These are phyloP conservation scores for Aurifilum marmelostoma DNA, from an alignment of 2,329 filamentous ascomycete genomes.

Conservation along the genomic window DNA sequence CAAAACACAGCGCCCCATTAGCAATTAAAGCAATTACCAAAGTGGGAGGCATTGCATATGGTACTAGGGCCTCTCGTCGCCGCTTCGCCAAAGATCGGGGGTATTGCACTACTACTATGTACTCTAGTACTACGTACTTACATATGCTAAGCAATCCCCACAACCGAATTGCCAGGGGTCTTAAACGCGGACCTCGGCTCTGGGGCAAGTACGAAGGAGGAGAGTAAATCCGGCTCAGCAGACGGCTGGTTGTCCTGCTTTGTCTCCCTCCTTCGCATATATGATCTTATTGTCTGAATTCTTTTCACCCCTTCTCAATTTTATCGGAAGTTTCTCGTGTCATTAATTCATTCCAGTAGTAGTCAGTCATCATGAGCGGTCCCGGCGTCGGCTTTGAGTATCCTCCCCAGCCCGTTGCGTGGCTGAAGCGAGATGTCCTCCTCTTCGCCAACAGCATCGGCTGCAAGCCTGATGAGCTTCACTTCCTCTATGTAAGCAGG, in stretches of 20 bases:
- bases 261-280: not conserved
- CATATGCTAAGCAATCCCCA: constrained; percentile 13
- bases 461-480: constrained; percentile 79
- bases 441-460: constrained; percentile 92
- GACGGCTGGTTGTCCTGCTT: not conserved
- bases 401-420: constrained; percentile 74
- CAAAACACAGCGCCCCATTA: not conserved
- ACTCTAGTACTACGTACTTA: not conserved
- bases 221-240: not conserved
- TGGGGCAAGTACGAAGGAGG: not conserved
- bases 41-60: not conserved
- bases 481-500: constrained; percentile 80
- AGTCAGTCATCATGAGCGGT: constrained; percentile 44
- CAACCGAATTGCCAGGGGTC: constrained; percentile 21
- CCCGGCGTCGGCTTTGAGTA: constrained; percentile 78
- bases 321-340: constrained; percentile 13
- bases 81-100: not conserved
- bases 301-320: not conserved
- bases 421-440: constrained; percentile 85
- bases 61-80: not conserved
- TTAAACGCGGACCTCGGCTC: constrained; percentile 26
- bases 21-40: not conserved
- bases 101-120: not conserved
- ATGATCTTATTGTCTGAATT: too few relatives aligned
- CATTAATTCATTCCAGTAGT: constrained; percentile 9